Percentiles rank a stretch among this genome's conserved stretches.
Conservation (phyloP, 306 rosid genomes). For the Sicyos baderoa region DNA sequence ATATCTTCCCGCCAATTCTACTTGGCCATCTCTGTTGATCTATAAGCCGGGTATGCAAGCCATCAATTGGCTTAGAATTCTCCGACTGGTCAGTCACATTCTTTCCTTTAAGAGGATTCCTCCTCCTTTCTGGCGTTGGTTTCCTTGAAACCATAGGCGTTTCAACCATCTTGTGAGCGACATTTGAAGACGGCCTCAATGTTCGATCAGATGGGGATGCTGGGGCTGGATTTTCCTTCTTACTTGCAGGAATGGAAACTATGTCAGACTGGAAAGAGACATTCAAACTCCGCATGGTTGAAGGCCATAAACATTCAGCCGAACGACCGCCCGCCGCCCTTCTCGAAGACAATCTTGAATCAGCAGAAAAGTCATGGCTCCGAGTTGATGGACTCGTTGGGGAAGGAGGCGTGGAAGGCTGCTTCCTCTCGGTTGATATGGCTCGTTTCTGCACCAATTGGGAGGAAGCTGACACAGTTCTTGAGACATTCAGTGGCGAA, state of each 20-base stretch:
- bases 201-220: slow-evolving; percentile 66
- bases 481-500: slow-evolving; percentile 55
- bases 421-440: slow-evolving; percentile 63
- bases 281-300: slow-evolving; percentile 94
- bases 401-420: slow-evolving; percentile 81
- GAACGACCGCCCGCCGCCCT: slow-evolving; percentile 33
- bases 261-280: slow-evolving; percentile 91
- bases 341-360: slow-evolving; percentile 39
- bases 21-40: slow-evolving; percentile 94
- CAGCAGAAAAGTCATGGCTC: slow-evolving; percentile 38
- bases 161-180: slow-evolving; percentile 61
- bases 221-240: slow-evolving; percentile 72
- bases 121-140: slow-evolving; percentile 76
- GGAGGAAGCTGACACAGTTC: slow-evolving; percentile 46
- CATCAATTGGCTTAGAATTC: slow-evolving; percentile 82
- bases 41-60: slow-evolving; percentile 49
- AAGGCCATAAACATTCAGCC: slow-evolving; percentile 78
- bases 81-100: slow-evolving; percentile 64
- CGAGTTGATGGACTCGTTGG: slow-evolving; percentile 71
- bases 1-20: slow-evolving; percentile 56
- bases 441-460: slow-evolving; percentile 60
- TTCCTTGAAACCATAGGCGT: slow-evolving; percentile 39
- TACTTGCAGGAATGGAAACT: slow-evolving; percentile 83
- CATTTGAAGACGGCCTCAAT: slow-evolving; percentile 63
- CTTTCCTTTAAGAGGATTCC: slow-evolving; percentile 83